These are phyloP conservation scores for Magnaporthiopsis rhizophila DNA, from an alignment of 2,329 filamentous ascomycete species.

Conservation along the genomic window DNA sequence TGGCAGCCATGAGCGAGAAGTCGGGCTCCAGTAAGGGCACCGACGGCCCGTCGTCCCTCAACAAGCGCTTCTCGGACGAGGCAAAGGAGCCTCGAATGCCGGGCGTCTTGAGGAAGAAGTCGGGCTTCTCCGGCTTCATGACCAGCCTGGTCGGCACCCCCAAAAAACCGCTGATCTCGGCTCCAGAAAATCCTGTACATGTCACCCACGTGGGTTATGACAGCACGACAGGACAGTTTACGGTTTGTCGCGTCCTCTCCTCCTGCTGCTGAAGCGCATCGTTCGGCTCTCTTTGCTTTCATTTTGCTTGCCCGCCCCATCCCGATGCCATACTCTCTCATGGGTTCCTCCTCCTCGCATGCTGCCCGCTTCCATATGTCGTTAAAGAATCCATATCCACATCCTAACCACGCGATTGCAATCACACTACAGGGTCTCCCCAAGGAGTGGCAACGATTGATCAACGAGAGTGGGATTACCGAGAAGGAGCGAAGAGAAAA, in stretches of 20 bases:
- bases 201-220: constrained; percentile 98
- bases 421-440: constrained; percentile 63
- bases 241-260: constrained; percentile 48
- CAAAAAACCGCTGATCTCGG: constrained; percentile 90
- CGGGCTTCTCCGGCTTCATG: constrained; percentile 80
- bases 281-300: neutral
- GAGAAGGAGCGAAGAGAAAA: constrained; percentile 94
- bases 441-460: constrained; percentile 93
- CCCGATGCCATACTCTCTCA: constrained; percentile 12
- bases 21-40: constrained; percentile 29
- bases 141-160: constrained; percentile 77
- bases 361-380: neutral
- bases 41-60: constrained; percentile 37
- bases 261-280: neutral
- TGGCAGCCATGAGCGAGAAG: constrained; percentile 41
- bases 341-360: neutral
- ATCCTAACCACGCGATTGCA: constrained; percentile 7
- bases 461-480: constrained; percentile 92
- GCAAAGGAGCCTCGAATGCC: constrained; percentile 52
- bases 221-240: constrained; percentile 92
- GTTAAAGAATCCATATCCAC: neutral
- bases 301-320: constrained; percentile 8
- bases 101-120: constrained; percentile 67
- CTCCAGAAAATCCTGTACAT: constrained; percentile 93
- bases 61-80: constrained; percentile 75